These are phyloP conservation scores for Prototheca wickerhamii DNA, from an alignment of 163 green algal genomes.

Conservation along the genomic window DNA sequence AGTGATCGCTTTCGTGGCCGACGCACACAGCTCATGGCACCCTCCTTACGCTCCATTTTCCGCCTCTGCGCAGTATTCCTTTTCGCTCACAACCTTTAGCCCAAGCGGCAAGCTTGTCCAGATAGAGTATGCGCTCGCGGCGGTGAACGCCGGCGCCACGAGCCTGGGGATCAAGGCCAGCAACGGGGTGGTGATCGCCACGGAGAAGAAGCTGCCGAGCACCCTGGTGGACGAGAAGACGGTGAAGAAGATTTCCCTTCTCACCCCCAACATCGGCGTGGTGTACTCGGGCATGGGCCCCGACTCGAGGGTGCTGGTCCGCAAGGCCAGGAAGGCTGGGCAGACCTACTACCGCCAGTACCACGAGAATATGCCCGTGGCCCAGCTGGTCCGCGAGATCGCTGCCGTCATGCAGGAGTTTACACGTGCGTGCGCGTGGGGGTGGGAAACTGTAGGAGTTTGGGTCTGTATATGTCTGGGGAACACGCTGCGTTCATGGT, in stretches of 20 bases:
- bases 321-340: conserved; percentile 83
- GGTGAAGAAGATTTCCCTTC: conserved; percentile 86
- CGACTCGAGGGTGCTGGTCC: conserved; percentile 90
- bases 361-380: conserved; percentile 93
- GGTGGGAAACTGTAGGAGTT: not conserved
- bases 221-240: conserved; percentile 85
- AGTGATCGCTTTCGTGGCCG: not conserved
- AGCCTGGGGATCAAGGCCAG: conserved; percentile 94
- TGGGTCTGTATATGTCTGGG: not conserved
- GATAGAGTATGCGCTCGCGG: conserved; percentile 98
- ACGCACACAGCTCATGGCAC: not conserved
- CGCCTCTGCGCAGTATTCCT: conserved; percentile 68
- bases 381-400: conserved; percentile 92
- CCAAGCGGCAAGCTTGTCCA: conserved; percentile 97
- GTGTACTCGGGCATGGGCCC: conserved; percentile 97
- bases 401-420: conserved; percentile 99
- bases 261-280: conserved; percentile 89
- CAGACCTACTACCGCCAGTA: conserved; percentile 89
- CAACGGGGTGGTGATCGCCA: conserved; percentile 98
- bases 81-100: conserved; percentile 91
- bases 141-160: conserved; percentile 84
- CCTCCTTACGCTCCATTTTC: not conserved
- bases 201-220: conserved; percentile 94
- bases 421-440: conserved; percentile 65
- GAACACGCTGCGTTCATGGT: not conserved